These are phyloP conservation scores for Tuber aestivum DNA, from an alignment of 495 filamentous ascomycete species.

Conservation along the genomic window DNA sequence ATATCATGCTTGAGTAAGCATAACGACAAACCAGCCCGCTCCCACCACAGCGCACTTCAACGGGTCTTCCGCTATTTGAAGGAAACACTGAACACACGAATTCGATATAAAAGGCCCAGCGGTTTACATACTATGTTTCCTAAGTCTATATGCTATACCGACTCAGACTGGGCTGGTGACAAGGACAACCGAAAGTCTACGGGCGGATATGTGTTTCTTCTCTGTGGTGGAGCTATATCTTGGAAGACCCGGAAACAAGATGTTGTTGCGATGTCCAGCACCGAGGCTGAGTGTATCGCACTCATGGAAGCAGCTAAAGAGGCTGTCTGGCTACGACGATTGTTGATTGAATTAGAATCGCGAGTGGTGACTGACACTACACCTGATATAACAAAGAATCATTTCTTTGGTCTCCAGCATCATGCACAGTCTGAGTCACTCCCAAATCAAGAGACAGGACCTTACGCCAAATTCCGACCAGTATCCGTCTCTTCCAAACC, in stretches of 20 bases:
- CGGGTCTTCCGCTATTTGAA: background rate
- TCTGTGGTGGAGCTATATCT: background rate
- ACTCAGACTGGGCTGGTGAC: background rate
- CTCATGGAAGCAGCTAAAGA: constrained; percentile 7
- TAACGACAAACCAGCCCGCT: background rate
- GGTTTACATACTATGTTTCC: background rate
- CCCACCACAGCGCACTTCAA: background rate
- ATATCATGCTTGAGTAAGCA: background rate
- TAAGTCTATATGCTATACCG: background rate
- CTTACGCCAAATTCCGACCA: background rate
- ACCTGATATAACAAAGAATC: background rate
- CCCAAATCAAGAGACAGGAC: too few relatives aligned
- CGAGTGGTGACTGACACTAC: background rate
- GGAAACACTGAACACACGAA: background rate
- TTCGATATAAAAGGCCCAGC: background rate
- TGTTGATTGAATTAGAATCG: background rate
- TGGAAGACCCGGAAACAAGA: constrained; percentile 17
- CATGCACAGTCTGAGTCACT: background rate
- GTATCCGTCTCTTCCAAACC: background rate
- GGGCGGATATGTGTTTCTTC: constrained; percentile 12
- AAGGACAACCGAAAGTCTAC: background rate
- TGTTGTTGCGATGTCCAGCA: constrained; percentile 9
- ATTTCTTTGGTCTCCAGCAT: background rate
- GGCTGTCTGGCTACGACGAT: background rate
- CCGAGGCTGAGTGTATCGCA: constrained; percentile 25